Conservation (phyloP, 2,329 filamentous ascomycete genomes). For the Aspergillus proliferans region DNA sequence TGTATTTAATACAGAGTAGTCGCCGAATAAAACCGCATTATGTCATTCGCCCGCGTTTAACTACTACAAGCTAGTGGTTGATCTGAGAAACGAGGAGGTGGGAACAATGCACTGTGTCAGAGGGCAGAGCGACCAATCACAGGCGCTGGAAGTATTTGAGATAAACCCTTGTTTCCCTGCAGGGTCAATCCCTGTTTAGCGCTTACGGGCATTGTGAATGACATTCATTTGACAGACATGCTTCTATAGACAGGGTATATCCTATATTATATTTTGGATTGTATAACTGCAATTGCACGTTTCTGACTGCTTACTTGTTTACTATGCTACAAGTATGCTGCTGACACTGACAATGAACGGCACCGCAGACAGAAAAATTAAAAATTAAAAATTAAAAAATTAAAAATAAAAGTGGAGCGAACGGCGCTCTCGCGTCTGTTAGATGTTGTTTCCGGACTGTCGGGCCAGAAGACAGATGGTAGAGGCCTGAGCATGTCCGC, state of each 20-base stretch:
- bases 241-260: neutral
- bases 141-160: slow-evolving; percentile 27
- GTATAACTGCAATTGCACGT: neutral
- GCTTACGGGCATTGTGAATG: slow-evolving; percentile 14
- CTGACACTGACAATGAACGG: neutral
- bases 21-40: neutral
- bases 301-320: neutral
- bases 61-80: neutral
- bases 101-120: slow-evolving; percentile 18
- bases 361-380: slow-evolving; percentile 1
- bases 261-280: neutral
- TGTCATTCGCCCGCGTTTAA: no score
- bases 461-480: slow-evolving; percentile 16
- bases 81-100: neutral
- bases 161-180: slow-evolving; percentile 24
- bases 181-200: slow-evolving; percentile 22
- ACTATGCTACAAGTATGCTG: neutral
- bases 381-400: slow-evolving; percentile 9
- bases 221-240: slow-evolving; percentile 1
- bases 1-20: neutral
- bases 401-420: slow-evolving; percentile 21
- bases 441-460: slow-evolving; percentile 29
- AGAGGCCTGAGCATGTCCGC: neutral
- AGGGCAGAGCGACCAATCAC: slow-evolving; percentile 18
- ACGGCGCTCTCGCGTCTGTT: slow-evolving; percentile 29